phyloP scores from a whole-genome alignment of 345 rosid species.

The Eucalyptus coolabah region DNA sequence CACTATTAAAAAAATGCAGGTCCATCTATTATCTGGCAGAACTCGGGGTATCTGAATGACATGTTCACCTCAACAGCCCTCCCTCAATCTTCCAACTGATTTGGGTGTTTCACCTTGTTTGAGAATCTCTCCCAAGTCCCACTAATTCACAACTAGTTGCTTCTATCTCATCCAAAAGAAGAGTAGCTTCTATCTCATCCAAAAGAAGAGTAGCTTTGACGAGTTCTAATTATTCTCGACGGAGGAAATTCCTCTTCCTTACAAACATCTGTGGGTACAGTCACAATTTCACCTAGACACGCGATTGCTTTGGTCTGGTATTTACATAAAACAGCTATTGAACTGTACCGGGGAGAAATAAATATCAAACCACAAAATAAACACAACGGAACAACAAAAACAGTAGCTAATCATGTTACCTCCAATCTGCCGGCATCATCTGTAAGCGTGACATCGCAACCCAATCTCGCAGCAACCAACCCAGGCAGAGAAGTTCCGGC shows the following conservation, averaged over 20 bases:
- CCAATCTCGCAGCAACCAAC: constrained; percentile 74
- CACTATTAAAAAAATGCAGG: neutral
- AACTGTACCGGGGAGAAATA: neutral
- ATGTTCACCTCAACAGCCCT: neutral
- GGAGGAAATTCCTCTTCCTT: neutral
- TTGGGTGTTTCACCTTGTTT: neutral
- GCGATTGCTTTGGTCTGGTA: neutral
- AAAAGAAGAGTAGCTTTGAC: neutral
- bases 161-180: neutral
- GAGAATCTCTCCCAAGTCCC: neutral
- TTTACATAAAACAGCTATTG: neutral
- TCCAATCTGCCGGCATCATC: constrained; percentile 52
- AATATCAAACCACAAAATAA: neutral
- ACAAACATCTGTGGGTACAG: neutral
- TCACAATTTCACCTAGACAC: neutral
- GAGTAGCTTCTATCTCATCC: neutral
- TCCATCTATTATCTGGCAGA: neutral
- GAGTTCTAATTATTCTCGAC: neutral
- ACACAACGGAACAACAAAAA: neutral
- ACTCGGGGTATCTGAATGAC: neutral
- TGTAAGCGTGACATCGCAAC: constrained; percentile 58
- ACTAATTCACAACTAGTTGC: neutral
- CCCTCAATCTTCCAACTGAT: neutral
- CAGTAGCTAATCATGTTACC: constrained; percentile 11
- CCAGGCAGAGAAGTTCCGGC: constrained; percentile 81